Conservation (phyloP, 2,329 filamentous ascomycete species). For the Scedosporium apiospermum region DNA sequence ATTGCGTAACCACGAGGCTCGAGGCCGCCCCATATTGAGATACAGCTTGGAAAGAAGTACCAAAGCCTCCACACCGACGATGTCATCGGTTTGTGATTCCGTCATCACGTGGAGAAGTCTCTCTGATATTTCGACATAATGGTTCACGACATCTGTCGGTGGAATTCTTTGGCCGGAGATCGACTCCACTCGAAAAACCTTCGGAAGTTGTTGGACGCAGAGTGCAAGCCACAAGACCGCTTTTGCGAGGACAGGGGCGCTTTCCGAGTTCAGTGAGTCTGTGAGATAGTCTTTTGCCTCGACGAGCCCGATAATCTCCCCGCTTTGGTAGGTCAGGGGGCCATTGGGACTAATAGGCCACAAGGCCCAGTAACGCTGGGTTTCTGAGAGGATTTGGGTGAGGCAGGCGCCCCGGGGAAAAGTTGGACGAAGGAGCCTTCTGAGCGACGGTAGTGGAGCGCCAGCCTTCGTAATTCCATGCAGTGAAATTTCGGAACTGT, state of each 20-base stretch:
- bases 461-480: background rate
- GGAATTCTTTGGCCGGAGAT: background rate
- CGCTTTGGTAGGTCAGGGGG: conserved; percentile 31
- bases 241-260: background rate
- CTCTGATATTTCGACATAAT: background rate
- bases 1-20: conserved; percentile 41
- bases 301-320: background rate
- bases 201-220: background rate
- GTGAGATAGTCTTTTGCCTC: background rate
- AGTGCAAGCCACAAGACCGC: background rate
- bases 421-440: background rate
- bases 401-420: conserved; percentile 27
- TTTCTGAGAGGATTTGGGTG: conserved; percentile 27
- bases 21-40: conserved; percentile 44
- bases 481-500: background rate
- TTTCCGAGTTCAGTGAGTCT: background rate
- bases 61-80: conserved; percentile 43
- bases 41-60: conserved; percentile 41
- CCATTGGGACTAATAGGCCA: conserved; percentile 31
- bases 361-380: conserved; percentile 22
- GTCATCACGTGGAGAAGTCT: background rate
- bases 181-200: background rate
- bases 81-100: conserved; percentile 22
- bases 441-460: background rate
- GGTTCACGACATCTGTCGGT: background rate